phyloP scores from a whole-genome alignment of 192 early-diverging fungal genomes.

The Rhizophagus clarus region DNA sequence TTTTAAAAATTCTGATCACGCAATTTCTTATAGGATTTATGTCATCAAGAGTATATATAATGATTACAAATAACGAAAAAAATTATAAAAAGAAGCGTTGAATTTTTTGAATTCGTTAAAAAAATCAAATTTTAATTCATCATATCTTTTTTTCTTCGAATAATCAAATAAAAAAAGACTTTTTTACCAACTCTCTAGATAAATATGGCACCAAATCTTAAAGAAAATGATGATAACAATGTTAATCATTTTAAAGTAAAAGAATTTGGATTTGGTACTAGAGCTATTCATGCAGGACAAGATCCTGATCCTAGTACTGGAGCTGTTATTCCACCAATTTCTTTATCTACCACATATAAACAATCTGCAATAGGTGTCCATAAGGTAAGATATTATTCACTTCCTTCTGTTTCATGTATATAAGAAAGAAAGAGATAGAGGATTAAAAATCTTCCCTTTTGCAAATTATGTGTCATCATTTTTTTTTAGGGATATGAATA shows the following conservation, averaged over 20 bases:
- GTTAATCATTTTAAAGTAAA: neutral
- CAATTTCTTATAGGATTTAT: too few relatives aligned
- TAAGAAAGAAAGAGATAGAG: neutral
- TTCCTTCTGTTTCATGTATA: neutral
- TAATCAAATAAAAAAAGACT: neutral
- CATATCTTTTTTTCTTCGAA: too few relatives aligned
- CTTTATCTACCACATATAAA: constrained; percentile 95
- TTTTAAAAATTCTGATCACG: too few relatives aligned
- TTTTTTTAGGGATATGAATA: constrained; percentile 68
- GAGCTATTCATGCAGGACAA: constrained; percentile 93
- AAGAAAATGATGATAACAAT: neutral
- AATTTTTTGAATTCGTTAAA: too few relatives aligned
- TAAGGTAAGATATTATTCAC: constrained; percentile 49
- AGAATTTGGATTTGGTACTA: constrained; percentile 79
- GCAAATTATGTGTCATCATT: neutral
- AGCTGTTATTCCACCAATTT: constrained; percentile 96
- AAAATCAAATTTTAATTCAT: too few relatives aligned
- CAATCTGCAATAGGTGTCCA: constrained; percentile 91
- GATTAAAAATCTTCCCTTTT: neutral
- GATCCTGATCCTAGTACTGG: constrained; percentile 88
- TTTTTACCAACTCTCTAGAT: too few relatives aligned
- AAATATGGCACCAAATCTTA: constrained; percentile 11
- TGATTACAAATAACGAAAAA: too few relatives aligned
- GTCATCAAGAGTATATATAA: too few relatives aligned
- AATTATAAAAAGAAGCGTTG: too few relatives aligned